A percentile compares a stretch with the other conserved stretches of the same genome.
Conservation (phyloP, 73 alveolate genomes). For the Tetrahymena thermophila region DNA sequence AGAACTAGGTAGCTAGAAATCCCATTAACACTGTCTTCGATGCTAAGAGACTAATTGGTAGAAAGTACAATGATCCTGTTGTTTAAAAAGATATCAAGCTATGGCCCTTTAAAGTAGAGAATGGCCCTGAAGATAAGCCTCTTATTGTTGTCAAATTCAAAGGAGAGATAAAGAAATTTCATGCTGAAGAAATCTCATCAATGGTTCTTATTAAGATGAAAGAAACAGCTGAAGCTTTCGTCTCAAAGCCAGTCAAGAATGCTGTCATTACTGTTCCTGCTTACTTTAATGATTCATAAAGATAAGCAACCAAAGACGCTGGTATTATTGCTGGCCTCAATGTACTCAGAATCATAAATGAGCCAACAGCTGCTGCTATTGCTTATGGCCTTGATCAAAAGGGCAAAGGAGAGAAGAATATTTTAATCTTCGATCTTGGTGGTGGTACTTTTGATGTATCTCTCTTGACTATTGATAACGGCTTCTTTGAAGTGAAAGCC, state of each 20-base stretch:
- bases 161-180: slow-evolving; percentile 79
- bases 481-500: slow-evolving; percentile 87
- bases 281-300: slow-evolving; percentile 71
- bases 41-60: slow-evolving; percentile 90
- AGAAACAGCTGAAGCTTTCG: slow-evolving; percentile 86
- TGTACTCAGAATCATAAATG: slow-evolving; percentile 81
- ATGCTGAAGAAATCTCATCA: slow-evolving; percentile 92
- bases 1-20: slow-evolving; percentile 89
- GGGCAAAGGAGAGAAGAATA: slow-evolving; percentile 62
- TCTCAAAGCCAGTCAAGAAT: slow-evolving; percentile 55
- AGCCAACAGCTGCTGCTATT: slow-evolving; percentile 84
- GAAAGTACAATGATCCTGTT: slow-evolving; percentile 76
- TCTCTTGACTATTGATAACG: slow-evolving; percentile 73
- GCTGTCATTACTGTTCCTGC: slow-evolving; percentile 89
- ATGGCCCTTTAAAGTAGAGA: slow-evolving; percentile 90
- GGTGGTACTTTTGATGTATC: slow-evolving; percentile 87
- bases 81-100: slow-evolving; percentile 85
- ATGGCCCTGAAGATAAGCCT: slow-evolving; percentile 87
- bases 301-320: slow-evolving; percentile 94
- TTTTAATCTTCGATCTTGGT: slow-evolving; percentile 75
- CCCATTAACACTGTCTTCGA: slow-evolving; percentile 90
- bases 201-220: slow-evolving; percentile 90
- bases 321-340: slow-evolving; percentile 90
- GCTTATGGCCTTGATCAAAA: slow-evolving; percentile 71
- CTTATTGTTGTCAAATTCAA: slow-evolving; percentile 70